These are phyloP conservation scores for Nidularia pulvinata DNA, from an alignment of 768 basidiomycete species.

Conservation along the genomic window DNA sequence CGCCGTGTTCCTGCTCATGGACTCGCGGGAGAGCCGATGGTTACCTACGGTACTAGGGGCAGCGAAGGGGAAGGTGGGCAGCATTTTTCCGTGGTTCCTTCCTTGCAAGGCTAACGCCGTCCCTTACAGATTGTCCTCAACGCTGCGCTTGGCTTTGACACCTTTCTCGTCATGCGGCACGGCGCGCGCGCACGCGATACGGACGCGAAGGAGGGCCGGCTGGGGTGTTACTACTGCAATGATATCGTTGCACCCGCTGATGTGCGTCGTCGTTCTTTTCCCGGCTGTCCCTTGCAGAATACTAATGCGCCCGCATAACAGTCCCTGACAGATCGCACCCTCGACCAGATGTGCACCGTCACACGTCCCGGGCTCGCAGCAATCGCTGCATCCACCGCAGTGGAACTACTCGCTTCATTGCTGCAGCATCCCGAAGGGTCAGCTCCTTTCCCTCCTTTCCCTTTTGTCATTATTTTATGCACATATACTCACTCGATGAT, in stretches of 20 bases:
- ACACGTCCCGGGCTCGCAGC: conserved; percentile 94
- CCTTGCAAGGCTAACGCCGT: neutral
- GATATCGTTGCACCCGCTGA: conserved; percentile 97
- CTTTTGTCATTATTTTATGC: neutral
- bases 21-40: conserved; percentile 98
- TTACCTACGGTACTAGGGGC: conserved; percentile 89
- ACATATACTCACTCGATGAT: neutral
- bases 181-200: conserved; percentile 56
- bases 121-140: conserved; percentile 80
- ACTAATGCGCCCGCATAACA: conserved; percentile 6
- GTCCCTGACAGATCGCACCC: conserved; percentile 81
- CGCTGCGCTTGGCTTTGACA: conserved; percentile 94
- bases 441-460: neutral
- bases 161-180: conserved; percentile 96
- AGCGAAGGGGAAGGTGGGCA: conserved; percentile 78
- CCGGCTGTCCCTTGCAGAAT: neutral
- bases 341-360: conserved; percentile 99
- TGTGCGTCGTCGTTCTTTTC: conserved; percentile 37
- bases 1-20: conserved; percentile 93
- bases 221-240: conserved; percentile 99
- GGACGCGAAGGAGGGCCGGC: conserved; percentile 24
- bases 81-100: neutral
- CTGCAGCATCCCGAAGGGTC: conserved; percentile 91
- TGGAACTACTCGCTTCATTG: conserved; percentile 88
- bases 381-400: conserved; percentile 89